Conservation (phyloP, 768 basidiomycete genomes). For the Phylloporus scabripes region DNA sequence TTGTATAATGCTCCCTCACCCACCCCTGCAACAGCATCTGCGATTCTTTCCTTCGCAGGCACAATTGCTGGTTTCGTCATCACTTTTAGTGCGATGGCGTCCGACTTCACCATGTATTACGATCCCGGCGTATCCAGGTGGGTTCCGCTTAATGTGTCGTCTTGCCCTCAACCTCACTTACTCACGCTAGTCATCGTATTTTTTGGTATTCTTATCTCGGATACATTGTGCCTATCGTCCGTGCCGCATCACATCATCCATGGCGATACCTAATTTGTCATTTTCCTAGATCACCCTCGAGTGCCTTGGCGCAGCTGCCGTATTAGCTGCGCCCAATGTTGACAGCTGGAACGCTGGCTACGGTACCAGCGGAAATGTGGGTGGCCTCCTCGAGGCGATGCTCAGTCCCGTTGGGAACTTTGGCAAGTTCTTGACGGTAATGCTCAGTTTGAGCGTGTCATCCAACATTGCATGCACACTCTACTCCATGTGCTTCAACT, state of each 20-base stretch:
- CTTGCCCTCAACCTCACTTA: conserved; percentile 6
- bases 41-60: conserved; percentile 61
- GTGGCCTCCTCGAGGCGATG: conserved; percentile 59
- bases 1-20: conserved; percentile 43
- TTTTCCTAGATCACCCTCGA: conserved; percentile 33
- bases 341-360: conserved; percentile 55
- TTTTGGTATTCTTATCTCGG: conserved; percentile 64
- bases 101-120: conserved; percentile 76
- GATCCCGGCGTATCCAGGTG: conserved; percentile 54
- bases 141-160: conserved; percentile 2
- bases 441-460: conserved; percentile 71
- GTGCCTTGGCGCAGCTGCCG: conserved; percentile 66
- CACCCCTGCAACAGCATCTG: conserved; percentile 47
- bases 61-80: conserved; percentile 71
- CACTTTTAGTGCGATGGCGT: conserved; percentile 53
- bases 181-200: conserved; percentile 44
- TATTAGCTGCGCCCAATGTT: conserved; percentile 48
- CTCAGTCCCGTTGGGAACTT: conserved; percentile 58
- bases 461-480: conserved; percentile 80
- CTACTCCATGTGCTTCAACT: conserved; percentile 72
- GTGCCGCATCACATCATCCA: conserved; percentile 24
- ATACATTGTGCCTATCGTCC: conserved; percentile 54
- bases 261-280: neutral
- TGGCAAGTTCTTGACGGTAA: conserved; percentile 64
- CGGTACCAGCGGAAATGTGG: conserved; percentile 47